A percentile compares a stretch with the other conserved stretches of the same genome.
Conservation (phyloP, 1,284 basidiomycete species). For the Boletus sp. region DNA sequence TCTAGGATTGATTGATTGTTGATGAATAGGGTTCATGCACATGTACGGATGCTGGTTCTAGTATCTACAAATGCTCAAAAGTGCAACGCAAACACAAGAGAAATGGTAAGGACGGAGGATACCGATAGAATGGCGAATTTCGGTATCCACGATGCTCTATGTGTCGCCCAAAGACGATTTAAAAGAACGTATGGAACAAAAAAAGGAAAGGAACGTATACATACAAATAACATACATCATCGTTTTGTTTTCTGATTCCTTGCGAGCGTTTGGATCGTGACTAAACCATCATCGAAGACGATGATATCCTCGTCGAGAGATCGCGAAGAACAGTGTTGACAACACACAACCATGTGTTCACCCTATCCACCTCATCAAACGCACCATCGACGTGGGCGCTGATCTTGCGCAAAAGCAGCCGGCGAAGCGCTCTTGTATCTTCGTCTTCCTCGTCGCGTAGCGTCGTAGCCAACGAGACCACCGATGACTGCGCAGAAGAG, state of each 20-base stretch:
- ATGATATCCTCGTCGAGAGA: slow-evolving; percentile 53
- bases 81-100: slow-evolving; percentile 11
- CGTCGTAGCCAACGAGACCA: slow-evolving; percentile 42
- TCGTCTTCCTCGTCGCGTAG: slow-evolving; percentile 55
- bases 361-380: slow-evolving; percentile 66
- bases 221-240: slow-evolving; percentile 40
- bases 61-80: slow-evolving; percentile 28
- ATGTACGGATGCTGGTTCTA: slow-evolving; percentile 16
- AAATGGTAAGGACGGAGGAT: background rate
- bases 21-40: background rate
- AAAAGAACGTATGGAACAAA: slow-evolving; percentile 13
- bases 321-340: slow-evolving; percentile 63
- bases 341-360: slow-evolving; percentile 59
- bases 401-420: slow-evolving; percentile 64
- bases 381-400: slow-evolving; percentile 58
- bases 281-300: slow-evolving; percentile 29
- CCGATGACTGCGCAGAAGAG: slow-evolving; percentile 46
- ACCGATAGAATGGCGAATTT: slow-evolving; percentile 14
- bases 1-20: no score
- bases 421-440: slow-evolving; percentile 59
- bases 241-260: background rate
- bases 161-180: background rate
- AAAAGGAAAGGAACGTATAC: slow-evolving; percentile 26
- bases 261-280: slow-evolving; percentile 19
- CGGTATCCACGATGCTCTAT: slow-evolving; percentile 7